Evolutionary conservation across 257 asterid genomes (phyloP).

Genomic region (Solanum ahanhuiri): DNA sequence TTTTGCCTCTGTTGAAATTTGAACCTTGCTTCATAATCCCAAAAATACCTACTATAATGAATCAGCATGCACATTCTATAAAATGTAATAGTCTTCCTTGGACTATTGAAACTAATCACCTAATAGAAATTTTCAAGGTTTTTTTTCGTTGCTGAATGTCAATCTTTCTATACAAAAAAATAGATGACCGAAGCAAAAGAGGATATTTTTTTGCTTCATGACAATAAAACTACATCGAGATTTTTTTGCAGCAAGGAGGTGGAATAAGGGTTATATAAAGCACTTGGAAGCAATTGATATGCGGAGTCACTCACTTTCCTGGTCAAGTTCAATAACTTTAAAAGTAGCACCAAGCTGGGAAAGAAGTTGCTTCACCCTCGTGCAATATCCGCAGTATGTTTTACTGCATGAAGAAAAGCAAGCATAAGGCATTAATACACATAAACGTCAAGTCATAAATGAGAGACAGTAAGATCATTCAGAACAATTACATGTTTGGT

Average conservation of each 20-base stretch:
- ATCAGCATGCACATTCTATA: not conserved
- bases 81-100: not conserved
- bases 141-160: not conserved
- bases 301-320: slow-evolving; percentile 46
- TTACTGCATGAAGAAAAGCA: slow-evolving; percentile 29
- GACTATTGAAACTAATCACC: not conserved
- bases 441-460: not conserved
- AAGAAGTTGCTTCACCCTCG: slow-evolving; percentile 54
- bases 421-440: not conserved
- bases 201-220: not conserved
- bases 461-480: not conserved
- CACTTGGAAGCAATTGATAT: not conserved
- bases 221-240: not conserved
- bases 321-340: slow-evolving; percentile 60
- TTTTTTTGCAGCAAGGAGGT: not conserved
- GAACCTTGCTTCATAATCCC: not conserved
- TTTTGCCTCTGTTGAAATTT: not conserved
- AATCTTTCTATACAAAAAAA: not conserved
- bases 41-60: not conserved
- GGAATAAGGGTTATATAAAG: not conserved
- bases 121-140: not conserved
- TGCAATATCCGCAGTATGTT: slow-evolving; percentile 61
- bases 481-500: not conserved
- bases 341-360: slow-evolving; percentile 46
- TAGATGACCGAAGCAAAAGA: not conserved